These are phyloP conservation scores for Thalassiosira profunda DNA, from an alignment of 108 stramenopile genomes.

Conservation along the genomic window DNA sequence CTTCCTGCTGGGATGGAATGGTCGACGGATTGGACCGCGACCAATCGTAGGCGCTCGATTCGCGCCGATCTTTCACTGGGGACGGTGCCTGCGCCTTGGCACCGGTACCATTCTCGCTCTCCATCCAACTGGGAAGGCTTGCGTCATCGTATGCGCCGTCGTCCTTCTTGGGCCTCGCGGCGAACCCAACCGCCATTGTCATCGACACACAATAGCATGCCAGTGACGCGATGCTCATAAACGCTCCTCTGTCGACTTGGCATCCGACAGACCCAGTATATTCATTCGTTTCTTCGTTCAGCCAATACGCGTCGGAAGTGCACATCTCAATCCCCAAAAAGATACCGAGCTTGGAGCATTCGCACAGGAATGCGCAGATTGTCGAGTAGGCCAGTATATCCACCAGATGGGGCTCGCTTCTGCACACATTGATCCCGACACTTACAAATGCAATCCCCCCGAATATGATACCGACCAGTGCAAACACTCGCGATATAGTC, in stretches of 20 bases:
- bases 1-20: too few relatives aligned
- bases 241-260: slow-evolving; percentile 5
- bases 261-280: slow-evolving; percentile 10
- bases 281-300: slow-evolving; percentile 10
- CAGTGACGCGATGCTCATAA: slow-evolving; percentile 16
- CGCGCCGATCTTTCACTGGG: too few relatives aligned
- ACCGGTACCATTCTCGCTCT: too few relatives aligned
- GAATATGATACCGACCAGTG: slow-evolving; percentile 10
- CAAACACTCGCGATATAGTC: slow-evolving; percentile 10
- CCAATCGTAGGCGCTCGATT: too few relatives aligned
- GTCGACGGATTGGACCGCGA: too few relatives aligned
- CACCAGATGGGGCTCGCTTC: slow-evolving; percentile 7
- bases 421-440: slow-evolving; percentile 10
- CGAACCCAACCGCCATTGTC: slow-evolving; percentile 5
- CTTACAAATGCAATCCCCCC: slow-evolving; percentile 11
- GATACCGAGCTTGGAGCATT: slow-evolving; percentile 18
- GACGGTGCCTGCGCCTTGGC: too few relatives aligned
- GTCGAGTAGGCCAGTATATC: slow-evolving; percentile 26
- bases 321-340: slow-evolving; percentile 17
- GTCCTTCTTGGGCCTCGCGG: slow-evolving; percentile 12
- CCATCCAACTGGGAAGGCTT: slow-evolving; percentile 7
- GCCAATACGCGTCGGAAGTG: slow-evolving; percentile 13
- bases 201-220: slow-evolving; percentile 4
- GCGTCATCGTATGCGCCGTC: slow-evolving; percentile 4
- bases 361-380: slow-evolving; percentile 7